phyloP scores from a whole-genome alignment of 768 basidiomycete genomes.

The Suillus cothurnatus region DNA sequence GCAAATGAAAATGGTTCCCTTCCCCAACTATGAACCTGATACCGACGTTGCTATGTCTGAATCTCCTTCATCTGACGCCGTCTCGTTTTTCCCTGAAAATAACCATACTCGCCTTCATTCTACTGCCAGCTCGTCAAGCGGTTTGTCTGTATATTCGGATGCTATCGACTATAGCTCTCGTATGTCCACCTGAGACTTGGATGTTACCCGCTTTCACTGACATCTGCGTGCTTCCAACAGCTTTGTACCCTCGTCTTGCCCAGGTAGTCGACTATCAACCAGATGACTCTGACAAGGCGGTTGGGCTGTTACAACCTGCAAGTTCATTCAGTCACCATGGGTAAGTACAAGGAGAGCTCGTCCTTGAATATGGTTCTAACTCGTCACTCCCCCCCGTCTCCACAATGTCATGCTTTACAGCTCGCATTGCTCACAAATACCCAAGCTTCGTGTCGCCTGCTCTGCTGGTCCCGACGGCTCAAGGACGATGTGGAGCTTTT shows the following conservation, averaged over 20 bases:
- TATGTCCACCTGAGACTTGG: slow-evolving; percentile 35
- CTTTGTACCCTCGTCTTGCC: slow-evolving; percentile 64
- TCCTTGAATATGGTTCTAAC: slow-evolving; percentile 17
- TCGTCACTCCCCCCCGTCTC: slow-evolving; percentile 9
- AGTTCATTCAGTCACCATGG: slow-evolving; percentile 67
- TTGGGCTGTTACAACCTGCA: slow-evolving; percentile 72
- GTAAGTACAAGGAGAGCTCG: slow-evolving; percentile 44
- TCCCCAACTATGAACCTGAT: slow-evolving; percentile 66
- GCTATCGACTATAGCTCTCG: slow-evolving; percentile 49
- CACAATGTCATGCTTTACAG: slow-evolving; percentile 34
- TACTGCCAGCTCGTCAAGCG: slow-evolving; percentile 58
- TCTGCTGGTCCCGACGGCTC: slow-evolving; percentile 68
- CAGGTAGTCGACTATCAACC: slow-evolving; percentile 52
- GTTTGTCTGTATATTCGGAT: slow-evolving; percentile 50
- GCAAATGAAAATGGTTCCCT: slow-evolving; percentile 74
- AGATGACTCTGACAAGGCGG: slow-evolving; percentile 46
- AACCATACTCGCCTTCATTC: slow-evolving; percentile 67
- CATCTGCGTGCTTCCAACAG: slow-evolving; percentile 18
- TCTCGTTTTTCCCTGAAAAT: slow-evolving; percentile 54
- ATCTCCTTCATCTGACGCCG: slow-evolving; percentile 53
- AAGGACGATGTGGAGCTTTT: slow-evolving; percentile 83
- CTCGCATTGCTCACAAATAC: slow-evolving; percentile 74
- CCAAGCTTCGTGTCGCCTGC: slow-evolving; percentile 80
- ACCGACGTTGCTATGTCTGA: slow-evolving; percentile 72
- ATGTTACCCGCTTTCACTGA: neutral